Evolutionary conservation across 176 grass and related monocot species (phyloP).

Genomic region (Juncus inflexus): DNA sequence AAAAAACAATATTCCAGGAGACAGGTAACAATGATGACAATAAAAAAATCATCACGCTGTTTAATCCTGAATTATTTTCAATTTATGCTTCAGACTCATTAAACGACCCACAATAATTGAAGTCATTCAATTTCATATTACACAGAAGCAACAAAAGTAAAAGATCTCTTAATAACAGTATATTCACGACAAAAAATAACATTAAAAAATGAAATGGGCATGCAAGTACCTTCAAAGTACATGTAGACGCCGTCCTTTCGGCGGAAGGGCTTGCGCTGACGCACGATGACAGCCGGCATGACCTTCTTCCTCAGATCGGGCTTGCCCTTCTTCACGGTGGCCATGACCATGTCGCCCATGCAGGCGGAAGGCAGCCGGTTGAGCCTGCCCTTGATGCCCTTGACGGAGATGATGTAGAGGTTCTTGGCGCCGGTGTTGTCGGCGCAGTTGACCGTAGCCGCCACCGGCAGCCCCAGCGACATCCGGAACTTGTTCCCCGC

Average conservation of each 20-base stretch:
- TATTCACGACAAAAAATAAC: background rate
- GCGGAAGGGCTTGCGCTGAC: constrained; percentile 38
- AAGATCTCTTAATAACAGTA: background rate
- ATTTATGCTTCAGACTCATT: constrained; percentile 28
- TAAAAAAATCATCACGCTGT: constrained; percentile 30
- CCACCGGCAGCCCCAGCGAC: constrained; percentile 36
- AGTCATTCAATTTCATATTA: background rate
- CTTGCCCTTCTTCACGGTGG: constrained; percentile 38
- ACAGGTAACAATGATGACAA: constrained; percentile 28
- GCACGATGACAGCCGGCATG: constrained; percentile 34
- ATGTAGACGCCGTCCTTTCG: constrained; percentile 42
- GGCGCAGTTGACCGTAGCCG: constrained; percentile 35
- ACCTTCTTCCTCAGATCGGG: constrained; percentile 38
- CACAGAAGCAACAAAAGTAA: constrained; percentile 26
- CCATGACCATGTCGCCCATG: constrained; percentile 38
- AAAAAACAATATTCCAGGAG: constrained; percentile 24
- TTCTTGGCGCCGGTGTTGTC: constrained; percentile 39
- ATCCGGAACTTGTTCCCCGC: constrained; percentile 35
- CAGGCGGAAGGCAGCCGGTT: constrained; percentile 34
- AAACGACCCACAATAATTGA: constrained; percentile 11
- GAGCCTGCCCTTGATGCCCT: constrained; percentile 32
- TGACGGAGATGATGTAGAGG: constrained; percentile 40
- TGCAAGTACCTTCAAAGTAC: constrained; percentile 34
- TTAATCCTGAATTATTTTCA: constrained; percentile 25
- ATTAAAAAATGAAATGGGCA: background rate